Percentiles rank a stretch among this genome's conserved stretches.
These are phyloP conservation scores for Amanita phalloides DNA, from an alignment of 768 basidiomycete species.

Conservation along the genomic window DNA sequence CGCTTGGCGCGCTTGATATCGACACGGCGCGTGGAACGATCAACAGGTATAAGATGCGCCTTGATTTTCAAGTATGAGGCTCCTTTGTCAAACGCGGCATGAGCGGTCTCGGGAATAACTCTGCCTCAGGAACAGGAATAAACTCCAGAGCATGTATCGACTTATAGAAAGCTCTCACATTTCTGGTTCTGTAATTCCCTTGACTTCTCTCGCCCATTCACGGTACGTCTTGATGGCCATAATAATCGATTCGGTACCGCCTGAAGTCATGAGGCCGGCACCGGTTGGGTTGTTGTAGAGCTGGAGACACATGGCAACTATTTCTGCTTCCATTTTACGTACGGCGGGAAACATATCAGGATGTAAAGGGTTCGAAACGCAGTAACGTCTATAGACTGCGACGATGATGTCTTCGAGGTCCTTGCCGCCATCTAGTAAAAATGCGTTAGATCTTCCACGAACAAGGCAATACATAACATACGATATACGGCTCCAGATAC, in stretches of 20 bases:
- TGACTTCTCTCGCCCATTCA: constrained; percentile 80
- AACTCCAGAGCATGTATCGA: neutral
- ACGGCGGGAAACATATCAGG: constrained; percentile 90
- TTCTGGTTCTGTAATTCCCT: constrained; percentile 87
- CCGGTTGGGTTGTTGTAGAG: constrained; percentile 81
- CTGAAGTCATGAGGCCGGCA: constrained; percentile 88
- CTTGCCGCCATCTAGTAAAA: constrained; percentile 60
- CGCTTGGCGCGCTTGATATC: constrained; percentile 67
- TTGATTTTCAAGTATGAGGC: constrained; percentile 84
- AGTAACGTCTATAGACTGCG: constrained; percentile 72
- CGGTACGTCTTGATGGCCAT: constrained; percentile 94
- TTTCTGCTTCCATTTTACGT: constrained; percentile 95
- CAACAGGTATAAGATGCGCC: constrained; percentile 77
- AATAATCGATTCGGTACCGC: constrained; percentile 93
- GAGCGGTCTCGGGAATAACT: constrained; percentile 75
- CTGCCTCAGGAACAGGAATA: constrained; percentile 29
- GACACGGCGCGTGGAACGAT: constrained; percentile 66
- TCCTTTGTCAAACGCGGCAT: constrained; percentile 94
- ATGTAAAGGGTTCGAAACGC: constrained; percentile 84
- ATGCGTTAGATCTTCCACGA: neutral
- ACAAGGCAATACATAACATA: constrained; percentile 22
- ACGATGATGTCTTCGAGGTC: constrained; percentile 73
- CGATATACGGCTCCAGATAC: constrained; percentile 83
- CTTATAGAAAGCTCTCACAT: constrained; percentile 43
- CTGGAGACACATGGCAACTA: constrained; percentile 78